These are phyloP conservation scores for Populus davidiana DNA, from an alignment of 345 rosid species.

Conservation along the genomic window DNA sequence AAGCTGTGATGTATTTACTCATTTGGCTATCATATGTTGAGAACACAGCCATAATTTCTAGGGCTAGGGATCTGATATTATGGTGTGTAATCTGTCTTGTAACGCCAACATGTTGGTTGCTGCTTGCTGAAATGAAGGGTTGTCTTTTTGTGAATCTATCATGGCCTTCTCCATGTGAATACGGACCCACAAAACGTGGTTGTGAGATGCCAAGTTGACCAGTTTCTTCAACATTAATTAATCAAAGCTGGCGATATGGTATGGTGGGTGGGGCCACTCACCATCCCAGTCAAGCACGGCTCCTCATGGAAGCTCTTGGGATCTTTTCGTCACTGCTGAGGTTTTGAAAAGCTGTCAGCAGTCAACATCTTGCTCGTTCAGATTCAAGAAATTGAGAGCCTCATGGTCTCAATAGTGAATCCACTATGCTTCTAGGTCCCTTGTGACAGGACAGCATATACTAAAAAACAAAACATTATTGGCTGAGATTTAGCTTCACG, in stretches of 20 bases:
- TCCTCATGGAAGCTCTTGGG: not conserved
- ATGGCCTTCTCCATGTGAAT: conserved; percentile 17
- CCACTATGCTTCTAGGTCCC: not conserved
- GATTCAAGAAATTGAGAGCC: not conserved
- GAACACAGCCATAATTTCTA: not conserved
- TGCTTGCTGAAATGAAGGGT: conserved; percentile 14
- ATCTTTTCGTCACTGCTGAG: not conserved
- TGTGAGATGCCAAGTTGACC: conserved; percentile 20
- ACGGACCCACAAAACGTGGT: not conserved
- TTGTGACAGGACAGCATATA: not conserved
- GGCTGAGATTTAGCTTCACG: not conserved
- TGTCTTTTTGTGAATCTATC: conserved; percentile 9
- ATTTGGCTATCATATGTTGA: not conserved
- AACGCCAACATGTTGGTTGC: conserved; percentile 11
- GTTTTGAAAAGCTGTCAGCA: not conserved
- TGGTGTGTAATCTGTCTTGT: conserved; percentile 20
- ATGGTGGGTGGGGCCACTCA: conserved; percentile 4
- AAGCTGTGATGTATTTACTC: conserved; percentile 16
- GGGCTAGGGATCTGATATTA: conserved; percentile 15
- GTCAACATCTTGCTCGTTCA: not conserved
- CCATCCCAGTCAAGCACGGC: conserved; percentile 10
- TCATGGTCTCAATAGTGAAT: not conserved
- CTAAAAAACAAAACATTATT: not conserved
- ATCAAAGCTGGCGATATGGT: not conserved
- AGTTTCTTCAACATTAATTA: not conserved